phyloP scores from a whole-genome alignment of 1,284 basidiomycete species.

The Ganoderma multipileum region DNA sequence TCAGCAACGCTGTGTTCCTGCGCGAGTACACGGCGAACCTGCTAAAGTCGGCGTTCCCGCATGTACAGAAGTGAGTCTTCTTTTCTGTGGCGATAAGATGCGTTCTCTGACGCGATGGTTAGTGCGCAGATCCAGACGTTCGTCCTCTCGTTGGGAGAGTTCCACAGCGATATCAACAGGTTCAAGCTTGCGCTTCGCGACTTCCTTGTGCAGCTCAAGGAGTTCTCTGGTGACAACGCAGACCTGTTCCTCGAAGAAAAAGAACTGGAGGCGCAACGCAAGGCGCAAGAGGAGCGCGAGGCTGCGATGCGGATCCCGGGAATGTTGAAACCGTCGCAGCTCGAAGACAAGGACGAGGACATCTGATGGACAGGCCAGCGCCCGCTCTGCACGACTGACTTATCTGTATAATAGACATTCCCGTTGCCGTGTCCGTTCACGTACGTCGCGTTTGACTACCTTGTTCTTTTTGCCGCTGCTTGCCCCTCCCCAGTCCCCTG shows the following conservation, averaged over 20 bases:
- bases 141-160: slow-evolving; percentile 84
- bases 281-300: slow-evolving; percentile 84
- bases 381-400: slow-evolving; percentile 24
- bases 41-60: slow-evolving; percentile 88
- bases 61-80: slow-evolving; percentile 77
- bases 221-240: slow-evolving; percentile 87
- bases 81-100: neutral
- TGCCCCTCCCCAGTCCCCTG: slow-evolving; percentile 14
- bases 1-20: slow-evolving; percentile 86
- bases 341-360: slow-evolving; percentile 92
- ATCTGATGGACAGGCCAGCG: slow-evolving; percentile 51
- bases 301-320: slow-evolving; percentile 96
- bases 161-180: slow-evolving; percentile 87
- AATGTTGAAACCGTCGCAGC: slow-evolving; percentile 95
- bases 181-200: slow-evolving; percentile 97
- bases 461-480: slow-evolving; percentile 8
- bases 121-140: slow-evolving; percentile 82
- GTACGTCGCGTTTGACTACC: slow-evolving; percentile 16
- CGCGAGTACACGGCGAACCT: slow-evolving; percentile 90
- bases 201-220: slow-evolving; percentile 92
- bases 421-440: slow-evolving; percentile 9
- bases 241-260: slow-evolving; percentile 96
- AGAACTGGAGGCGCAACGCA: slow-evolving; percentile 80
- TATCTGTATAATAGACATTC: slow-evolving; percentile 35
- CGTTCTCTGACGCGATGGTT: slow-evolving; percentile 19